Base-by-base conservation (phyloP, 306 rosid genomes). In the Arachis stenosperma region DNA sequence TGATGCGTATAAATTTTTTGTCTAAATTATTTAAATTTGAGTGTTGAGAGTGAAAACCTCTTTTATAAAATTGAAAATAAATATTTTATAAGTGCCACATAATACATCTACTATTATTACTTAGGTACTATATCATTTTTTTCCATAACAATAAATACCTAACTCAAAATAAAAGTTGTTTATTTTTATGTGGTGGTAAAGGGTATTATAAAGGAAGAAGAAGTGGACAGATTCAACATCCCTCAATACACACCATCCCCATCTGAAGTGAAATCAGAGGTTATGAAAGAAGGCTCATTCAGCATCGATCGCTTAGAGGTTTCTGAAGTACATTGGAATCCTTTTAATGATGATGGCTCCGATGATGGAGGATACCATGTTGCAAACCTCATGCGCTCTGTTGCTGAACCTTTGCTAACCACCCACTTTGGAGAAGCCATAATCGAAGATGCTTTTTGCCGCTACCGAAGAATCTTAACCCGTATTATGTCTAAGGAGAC, bases 201-300 rank as follows among this genome's bases (percentile, higher is more conserved):
- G 88, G 85, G 89, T 66, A 70, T 76, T 0, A 81, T 76, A 70
- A 80, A 79, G 52, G 84, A 88, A 62, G 82, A 74, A 14, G 42
- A 88, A 71, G 6, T 88, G 75, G 60, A 85, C n/a, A 66, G 67
- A 8, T 88, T 88, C 79, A 88, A 88, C 75, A 81, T 88, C 64
- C 89, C 84, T 66, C 82, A 76, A 4, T 88, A 88, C 61, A 74
- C 86, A 3, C 92, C 92, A 40, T 85, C 85, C 0, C 76, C 82
- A 9, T 64, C 77, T 6, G 89, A 88, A 65, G 79, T 88, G 53
- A 61, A 67, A 83, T n/a, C 5, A 12, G 86, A 83, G 77, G 75
- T 88, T 41, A 2, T 29, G 1, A 88, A 83, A 60, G 88, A 81
- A 74, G 88, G 88, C 6, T 85, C 88, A 7, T 85, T 88, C 73